Evolutionary conservation across 1,284 basidiomycete species (phyloP).

Genomic region (Exobasidium rhododendri): DNA sequence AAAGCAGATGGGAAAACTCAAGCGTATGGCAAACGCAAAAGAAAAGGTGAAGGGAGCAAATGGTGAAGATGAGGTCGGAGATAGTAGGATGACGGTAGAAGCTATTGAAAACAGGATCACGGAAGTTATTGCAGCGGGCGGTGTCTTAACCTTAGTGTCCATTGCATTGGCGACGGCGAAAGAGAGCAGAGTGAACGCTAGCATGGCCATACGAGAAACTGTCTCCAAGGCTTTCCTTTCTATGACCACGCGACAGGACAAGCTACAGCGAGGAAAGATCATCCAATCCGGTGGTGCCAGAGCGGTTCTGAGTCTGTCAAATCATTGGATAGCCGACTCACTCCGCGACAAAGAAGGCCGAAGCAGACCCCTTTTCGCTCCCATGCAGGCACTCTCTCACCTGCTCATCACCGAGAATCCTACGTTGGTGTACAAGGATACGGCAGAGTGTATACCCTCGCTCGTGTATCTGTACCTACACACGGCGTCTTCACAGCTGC

Average conservation of each 20-base stretch:
- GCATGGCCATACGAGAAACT: conserved; percentile 4
- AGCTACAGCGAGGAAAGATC: conserved; percentile 71
- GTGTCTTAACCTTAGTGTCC: conserved; percentile 27
- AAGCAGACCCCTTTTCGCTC: conserved; percentile 57
- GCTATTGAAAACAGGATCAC: conserved; percentile 5
- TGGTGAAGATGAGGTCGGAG: conserved; percentile 19
- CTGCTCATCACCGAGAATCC: conserved; percentile 87
- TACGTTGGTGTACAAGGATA: conserved; percentile 72
- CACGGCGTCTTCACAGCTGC: conserved; percentile 65
- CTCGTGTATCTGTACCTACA: conserved; percentile 29
- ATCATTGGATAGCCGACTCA: not conserved
- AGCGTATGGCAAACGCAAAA: conserved; percentile 24
- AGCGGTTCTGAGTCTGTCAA: conserved; percentile 60
- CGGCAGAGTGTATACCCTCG: conserved; percentile 19
- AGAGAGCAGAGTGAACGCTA: not conserved
- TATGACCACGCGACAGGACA: conserved; percentile 60
- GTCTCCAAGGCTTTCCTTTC: conserved; percentile 7
- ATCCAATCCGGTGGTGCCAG: conserved; percentile 80
- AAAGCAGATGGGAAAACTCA: conserved; percentile 34
- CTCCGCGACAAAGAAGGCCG: not conserved
- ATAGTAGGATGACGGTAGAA: not conserved
- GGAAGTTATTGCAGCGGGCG: conserved; percentile 24
- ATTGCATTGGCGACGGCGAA: conserved; percentile 11
- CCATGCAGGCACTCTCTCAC: conserved; percentile 86
- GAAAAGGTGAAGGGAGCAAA: conserved; percentile 6